Evolutionary conservation across 2,329 filamentous ascomycete species (phyloP).

Genomic region (Microdochium bolleyi): DNA sequence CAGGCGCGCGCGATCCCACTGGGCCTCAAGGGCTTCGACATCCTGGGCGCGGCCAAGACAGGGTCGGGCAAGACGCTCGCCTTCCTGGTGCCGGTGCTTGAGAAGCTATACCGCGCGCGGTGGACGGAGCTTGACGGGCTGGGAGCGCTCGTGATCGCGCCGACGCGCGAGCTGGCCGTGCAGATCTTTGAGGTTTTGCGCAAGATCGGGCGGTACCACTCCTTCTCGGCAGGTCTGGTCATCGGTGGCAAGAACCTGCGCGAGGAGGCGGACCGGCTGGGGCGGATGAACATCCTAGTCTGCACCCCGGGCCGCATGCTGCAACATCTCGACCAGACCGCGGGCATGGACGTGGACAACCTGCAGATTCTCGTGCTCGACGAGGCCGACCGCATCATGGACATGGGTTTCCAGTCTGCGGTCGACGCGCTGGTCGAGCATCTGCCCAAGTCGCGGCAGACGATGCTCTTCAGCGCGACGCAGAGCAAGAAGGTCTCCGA

Average conservation of each 20-base stretch:
- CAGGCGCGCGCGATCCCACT: slow-evolving; percentile 84
- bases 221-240: slow-evolving; percentile 85
- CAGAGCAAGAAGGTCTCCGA: slow-evolving; percentile 94
- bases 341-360: slow-evolving; percentile 81
- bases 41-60: slow-evolving; percentile 91
- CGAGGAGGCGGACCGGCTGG: slow-evolving; percentile 77
- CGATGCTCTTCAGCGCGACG: slow-evolving; percentile 89
- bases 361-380: slow-evolving; percentile 89
- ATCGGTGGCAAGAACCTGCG: slow-evolving; percentile 89
- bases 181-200: slow-evolving; percentile 94
- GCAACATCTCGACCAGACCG: slow-evolving; percentile 92
- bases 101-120: slow-evolving; percentile 81
- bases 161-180: slow-evolving; percentile 88
- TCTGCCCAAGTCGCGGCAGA: slow-evolving; percentile 77
- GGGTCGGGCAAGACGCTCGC: slow-evolving; percentile 93
- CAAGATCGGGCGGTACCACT: slow-evolving; percentile 82
- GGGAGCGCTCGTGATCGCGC: slow-evolving; percentile 86
- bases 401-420: slow-evolving; percentile 89
- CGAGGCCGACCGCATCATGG: slow-evolving; percentile 93
- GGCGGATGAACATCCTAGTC: slow-evolving; percentile 93
- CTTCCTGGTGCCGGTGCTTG: slow-evolving; percentile 84
- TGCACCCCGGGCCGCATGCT: slow-evolving; percentile 92
- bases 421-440: slow-evolving; percentile 93
- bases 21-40: slow-evolving; percentile 77
- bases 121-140: slow-evolving; percentile 90